Conservation (phyloP, 2,329 filamentous ascomycete genomes). For the Pseudogymnoascus destructans region DNA sequence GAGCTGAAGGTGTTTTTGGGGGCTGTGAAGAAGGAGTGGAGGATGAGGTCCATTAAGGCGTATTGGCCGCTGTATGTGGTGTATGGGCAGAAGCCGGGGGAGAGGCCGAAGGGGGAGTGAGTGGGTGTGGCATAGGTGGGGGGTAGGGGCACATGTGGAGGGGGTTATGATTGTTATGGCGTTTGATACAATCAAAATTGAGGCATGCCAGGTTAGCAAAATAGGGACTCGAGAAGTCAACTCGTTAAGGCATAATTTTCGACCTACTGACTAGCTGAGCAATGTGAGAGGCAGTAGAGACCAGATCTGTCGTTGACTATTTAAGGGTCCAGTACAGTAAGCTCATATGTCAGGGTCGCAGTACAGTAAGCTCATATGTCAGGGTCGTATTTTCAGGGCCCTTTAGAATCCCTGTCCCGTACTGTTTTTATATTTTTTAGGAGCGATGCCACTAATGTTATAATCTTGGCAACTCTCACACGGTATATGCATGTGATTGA, state of each 20-base stretch:
- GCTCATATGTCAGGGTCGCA: too few relatives aligned
- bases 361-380: neutral
- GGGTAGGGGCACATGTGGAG: neutral
- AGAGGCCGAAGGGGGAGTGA: neutral
- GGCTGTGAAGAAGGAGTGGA: conserved; percentile 14
- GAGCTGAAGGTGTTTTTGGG: conserved; percentile 15
- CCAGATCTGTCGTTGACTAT: neutral
- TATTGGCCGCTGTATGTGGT: conserved; percentile 12
- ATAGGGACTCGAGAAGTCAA: neutral
- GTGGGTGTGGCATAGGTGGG: neutral
- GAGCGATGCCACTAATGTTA: neutral
- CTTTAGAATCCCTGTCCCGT: neutral
- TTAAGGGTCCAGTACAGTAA: neutral
- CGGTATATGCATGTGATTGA: neutral
- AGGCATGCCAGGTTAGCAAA: neutral
- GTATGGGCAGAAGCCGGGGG: conserved; percentile 15
- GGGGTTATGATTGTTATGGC: neutral
- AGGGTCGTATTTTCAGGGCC: neutral
- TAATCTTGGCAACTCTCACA: neutral
- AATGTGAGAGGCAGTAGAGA: neutral
- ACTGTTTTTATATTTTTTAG: neutral
- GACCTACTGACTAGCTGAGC: neutral
- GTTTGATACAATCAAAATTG: neutral
- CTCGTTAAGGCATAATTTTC: neutral
- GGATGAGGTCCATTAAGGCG: conserved; percentile 12